Evolutionary conservation across 2,329 filamentous ascomycete genomes (phyloP).

Genomic region (Penicillium brevicompactum): DNA sequence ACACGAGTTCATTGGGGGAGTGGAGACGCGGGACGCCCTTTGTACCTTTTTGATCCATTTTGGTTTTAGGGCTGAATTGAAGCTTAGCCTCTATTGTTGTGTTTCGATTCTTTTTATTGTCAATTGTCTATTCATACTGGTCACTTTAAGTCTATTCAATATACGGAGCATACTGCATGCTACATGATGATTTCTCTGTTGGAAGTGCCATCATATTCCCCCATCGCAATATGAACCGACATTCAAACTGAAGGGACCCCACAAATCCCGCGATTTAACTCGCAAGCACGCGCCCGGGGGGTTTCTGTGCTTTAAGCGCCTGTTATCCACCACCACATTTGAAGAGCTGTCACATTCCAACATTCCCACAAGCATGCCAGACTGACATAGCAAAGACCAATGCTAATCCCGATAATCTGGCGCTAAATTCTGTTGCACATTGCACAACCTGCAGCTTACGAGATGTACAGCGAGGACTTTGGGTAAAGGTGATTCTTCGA

Average conservation of each 20-base stretch:
- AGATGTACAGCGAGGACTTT: too few species aligned
- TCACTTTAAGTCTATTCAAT: not conserved
- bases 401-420: too few species aligned
- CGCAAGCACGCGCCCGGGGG: not conserved
- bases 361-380: not conserved
- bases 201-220: not conserved
- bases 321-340: not conserved
- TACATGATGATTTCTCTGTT: too few species aligned
- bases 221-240: not conserved
- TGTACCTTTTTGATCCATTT: not conserved
- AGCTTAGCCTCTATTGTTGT: not conserved
- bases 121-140: not conserved
- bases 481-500: too few species aligned
- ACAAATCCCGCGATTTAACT: not conserved
- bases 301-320: not conserved
- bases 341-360: not conserved
- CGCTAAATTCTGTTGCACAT: too few species aligned
- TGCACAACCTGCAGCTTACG: too few species aligned
- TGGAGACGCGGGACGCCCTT: not conserved
- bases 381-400: too few species aligned
- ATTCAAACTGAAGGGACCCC: not conserved
- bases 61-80: constrained; percentile 6
- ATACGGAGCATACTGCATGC: too few species aligned
- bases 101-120: not conserved
- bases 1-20: constrained; percentile 3